Conservation (phyloP, 495 filamentous ascomycete genomes). For the Penicillium alfredii region DNA sequence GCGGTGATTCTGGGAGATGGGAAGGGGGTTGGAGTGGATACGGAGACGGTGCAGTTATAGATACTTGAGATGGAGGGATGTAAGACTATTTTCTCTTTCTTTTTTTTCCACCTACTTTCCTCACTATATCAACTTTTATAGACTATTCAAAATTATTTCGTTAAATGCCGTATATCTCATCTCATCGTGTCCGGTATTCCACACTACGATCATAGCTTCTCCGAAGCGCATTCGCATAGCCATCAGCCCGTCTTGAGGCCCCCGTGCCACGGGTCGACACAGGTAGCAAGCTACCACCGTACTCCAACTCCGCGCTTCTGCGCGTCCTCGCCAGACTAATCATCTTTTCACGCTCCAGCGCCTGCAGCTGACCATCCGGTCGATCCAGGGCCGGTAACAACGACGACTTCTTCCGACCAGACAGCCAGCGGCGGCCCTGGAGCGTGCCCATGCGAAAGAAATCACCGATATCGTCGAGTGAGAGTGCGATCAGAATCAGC, state of each 20-base stretch:
- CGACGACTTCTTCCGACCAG: slow-evolving; percentile 4
- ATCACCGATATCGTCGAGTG: slow-evolving; percentile 50
- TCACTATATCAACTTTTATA: too few relatives aligned
- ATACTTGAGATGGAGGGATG: too few relatives aligned
- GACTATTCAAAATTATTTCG: too few relatives aligned
- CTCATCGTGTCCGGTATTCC: slow-evolving; percentile 15
- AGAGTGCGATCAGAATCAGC: slow-evolving; percentile 52
- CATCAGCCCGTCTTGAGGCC: slow-evolving; percentile 4
- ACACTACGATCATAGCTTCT: slow-evolving; percentile 18
- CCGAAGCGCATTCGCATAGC: slow-evolving; percentile 10
- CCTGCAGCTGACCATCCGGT: slow-evolving; percentile 5
- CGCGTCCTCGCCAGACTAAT: slow-evolving; percentile 23
- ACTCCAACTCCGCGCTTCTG: slow-evolving; percentile 27
- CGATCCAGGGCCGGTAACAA: too few relatives aligned
- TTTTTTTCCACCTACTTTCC: too few relatives aligned
- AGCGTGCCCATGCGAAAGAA: slow-evolving; percentile 25
- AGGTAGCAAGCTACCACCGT: slow-evolving; percentile 28
- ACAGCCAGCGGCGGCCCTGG: slow-evolving; percentile 25
- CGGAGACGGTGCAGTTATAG: slow-evolving; percentile 8
- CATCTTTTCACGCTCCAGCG: slow-evolving; percentile 30
- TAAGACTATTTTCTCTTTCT: too few relatives aligned
- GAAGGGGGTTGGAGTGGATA: slow-evolving; percentile 5
- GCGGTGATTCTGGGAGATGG: slow-evolving; percentile 24
- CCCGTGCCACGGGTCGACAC: slow-evolving; percentile 28
- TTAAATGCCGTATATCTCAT: slow-evolving; percentile 12